These are phyloP conservation scores for Quercus berberidifolia DNA, from an alignment of 306 rosid genomes.

Conservation along the genomic window DNA sequence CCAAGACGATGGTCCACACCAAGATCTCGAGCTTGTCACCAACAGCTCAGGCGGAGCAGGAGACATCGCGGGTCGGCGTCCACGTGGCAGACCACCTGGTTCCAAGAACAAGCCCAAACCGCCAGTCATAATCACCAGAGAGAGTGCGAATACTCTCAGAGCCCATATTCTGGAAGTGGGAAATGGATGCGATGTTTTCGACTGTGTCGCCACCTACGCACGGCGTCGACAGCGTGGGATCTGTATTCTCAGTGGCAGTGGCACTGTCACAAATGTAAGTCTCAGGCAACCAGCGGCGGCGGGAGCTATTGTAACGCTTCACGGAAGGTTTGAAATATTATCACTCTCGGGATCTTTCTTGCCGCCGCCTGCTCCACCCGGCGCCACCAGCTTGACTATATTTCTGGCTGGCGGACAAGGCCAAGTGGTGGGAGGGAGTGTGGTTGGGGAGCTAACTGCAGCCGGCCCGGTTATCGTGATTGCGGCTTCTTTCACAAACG, in stretches of 20 bases:
- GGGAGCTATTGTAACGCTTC: slow-evolving; percentile 66
- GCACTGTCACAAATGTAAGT: slow-evolving; percentile 74
- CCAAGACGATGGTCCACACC: slow-evolving; percentile 42
- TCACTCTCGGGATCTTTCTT: slow-evolving; percentile 80
- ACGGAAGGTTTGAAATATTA: slow-evolving; percentile 86
- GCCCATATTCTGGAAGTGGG: slow-evolving; percentile 88
- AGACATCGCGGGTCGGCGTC: slow-evolving; percentile 49
- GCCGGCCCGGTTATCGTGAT: slow-evolving; percentile 83
- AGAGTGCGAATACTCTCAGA: slow-evolving; percentile 86
- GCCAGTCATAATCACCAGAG: slow-evolving; percentile 82
- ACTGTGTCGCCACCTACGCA: slow-evolving; percentile 70
- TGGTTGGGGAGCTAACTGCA: slow-evolving; percentile 80
- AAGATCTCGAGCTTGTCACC: slow-evolving; percentile 41
- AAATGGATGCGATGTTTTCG: slow-evolving; percentile 79
- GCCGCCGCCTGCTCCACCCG: slow-evolving; percentile 93
- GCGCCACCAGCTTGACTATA: slow-evolving; percentile 71
- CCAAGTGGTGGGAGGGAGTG: slow-evolving; percentile 85
- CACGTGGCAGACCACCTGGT: slow-evolving; percentile 77
- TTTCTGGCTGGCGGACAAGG: slow-evolving; percentile 83
- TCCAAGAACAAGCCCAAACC: slow-evolving; percentile 85
- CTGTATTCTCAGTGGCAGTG: slow-evolving; percentile 80
- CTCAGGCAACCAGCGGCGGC: slow-evolving; percentile 66
- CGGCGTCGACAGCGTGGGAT: slow-evolving; percentile 93
- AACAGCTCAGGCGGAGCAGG: slow-evolving; percentile 29
- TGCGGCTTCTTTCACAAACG: slow-evolving; percentile 81